Evolutionary conservation across 2,329 filamentous ascomycete species (phyloP), one percentile per base, ranked within the genome.

Genomic region (Cordyceps pruinosa): DNA sequence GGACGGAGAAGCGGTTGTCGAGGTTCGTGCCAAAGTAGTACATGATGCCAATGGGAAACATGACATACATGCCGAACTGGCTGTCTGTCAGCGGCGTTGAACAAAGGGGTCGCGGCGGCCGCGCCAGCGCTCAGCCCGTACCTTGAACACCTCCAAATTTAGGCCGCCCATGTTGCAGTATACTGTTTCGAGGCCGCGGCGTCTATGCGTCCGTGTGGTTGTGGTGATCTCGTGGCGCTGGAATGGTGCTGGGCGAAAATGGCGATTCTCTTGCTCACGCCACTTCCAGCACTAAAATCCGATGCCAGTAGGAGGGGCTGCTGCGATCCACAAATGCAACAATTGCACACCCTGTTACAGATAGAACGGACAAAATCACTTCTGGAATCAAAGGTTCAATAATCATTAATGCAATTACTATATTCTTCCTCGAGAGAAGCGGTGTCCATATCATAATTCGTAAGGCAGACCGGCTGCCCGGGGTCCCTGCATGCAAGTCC

Each of bases 11-110:
- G 62, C 90, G 87, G 64, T 87, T 82, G 74, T 99, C 94, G 69
- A 99, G 89, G 73, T 99, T 99, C 57, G 92, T 96, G 70, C 94
- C 94, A 73, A 97, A 99, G 79, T 99, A 99, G 81, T 95, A 97
- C 94, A 99, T 99, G 79, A 94, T 92, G 66, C 90, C 91, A 68
- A 99, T 97, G 19, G 94, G 94, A 75, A 99, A 99, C 82, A 97
- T 87, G 77, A 99, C 87, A 78, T 99, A 99, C 82, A 95, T 89
- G 77, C 93, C 92, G 73, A 99, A 99, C 93, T 97, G 61, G 44
- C 63, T 8, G 23, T 28, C 17, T 6, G 54, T 50, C 42, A 56
- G 46, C 23, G 15, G 3, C 23, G 10, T 4, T 17, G 34, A 15
- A 12, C 28, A 21, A 50, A 30, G 46, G 42, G 44, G 44, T 6